phyloP scores from a whole-genome alignment of 169 alveolate genomes.

The Plasmodium fragile region DNA sequence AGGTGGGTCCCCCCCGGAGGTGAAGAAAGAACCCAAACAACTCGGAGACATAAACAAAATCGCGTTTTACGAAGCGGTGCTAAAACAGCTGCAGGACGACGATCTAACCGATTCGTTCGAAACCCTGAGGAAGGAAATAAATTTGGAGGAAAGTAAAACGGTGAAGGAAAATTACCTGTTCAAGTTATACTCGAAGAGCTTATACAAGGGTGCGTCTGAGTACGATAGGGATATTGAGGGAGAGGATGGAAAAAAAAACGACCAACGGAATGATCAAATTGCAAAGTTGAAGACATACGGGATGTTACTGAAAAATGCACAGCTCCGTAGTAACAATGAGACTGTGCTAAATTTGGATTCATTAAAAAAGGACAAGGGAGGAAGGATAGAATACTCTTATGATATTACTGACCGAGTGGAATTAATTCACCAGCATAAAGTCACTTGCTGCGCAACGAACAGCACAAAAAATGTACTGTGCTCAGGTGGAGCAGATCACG shows the following conservation, averaged over 20 bases:
- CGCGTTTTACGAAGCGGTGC: constrained; percentile 47
- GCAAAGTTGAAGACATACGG: not conserved
- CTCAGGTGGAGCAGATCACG: constrained; percentile 84
- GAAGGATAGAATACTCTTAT: constrained; percentile 12
- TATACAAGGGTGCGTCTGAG: not conserved
- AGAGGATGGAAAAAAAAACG: not conserved
- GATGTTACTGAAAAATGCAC: not conserved
- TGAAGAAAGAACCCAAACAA: not conserved
- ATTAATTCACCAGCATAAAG: constrained; percentile 53
- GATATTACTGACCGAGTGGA: constrained; percentile 45
- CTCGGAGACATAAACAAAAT: constrained; percentile 29
- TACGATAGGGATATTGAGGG: not conserved
- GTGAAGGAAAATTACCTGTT: constrained; percentile 31
- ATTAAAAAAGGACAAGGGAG: constrained; percentile 7
- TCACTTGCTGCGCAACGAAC: constrained; percentile 47
- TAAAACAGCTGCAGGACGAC: constrained; percentile 54
- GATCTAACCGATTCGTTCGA: constrained; percentile 36
- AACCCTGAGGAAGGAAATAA: constrained; percentile 23
- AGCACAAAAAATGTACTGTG: constrained; percentile 76
- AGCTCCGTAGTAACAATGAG: not conserved
- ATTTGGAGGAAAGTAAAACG: constrained; percentile 32
- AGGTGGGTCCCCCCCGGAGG: not conserved
- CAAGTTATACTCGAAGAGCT: constrained; percentile 6
- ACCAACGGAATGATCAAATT: not conserved
- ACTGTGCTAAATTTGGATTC: constrained; percentile 28